Base-by-base conservation (phyloP, 73 alveolate genomes). In the Stentor coeruleus region DNA sequence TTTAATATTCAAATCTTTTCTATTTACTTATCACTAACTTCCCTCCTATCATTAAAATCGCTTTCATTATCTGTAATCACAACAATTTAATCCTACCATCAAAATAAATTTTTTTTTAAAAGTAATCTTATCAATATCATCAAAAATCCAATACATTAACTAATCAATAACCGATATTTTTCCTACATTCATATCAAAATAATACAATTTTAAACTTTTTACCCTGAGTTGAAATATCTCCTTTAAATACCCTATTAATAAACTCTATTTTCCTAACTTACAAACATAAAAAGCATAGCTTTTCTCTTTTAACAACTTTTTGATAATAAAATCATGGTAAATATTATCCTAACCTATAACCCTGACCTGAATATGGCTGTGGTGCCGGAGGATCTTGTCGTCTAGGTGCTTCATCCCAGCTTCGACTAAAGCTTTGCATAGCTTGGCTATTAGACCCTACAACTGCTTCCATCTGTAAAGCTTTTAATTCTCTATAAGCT, bases 61-160 rank as follows among this genome's bases (percentile, higher is more conserved):
- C 91, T 88, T 86, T 93, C 91, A 66, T 91, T 93, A 14, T 93
- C 98, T n/a, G 91, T 88, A 3, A 93, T 81, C 4, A 93, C 90
- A 3, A 89, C 90, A 4, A 92, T 57, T 39, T 91, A 92, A 77
- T 92, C 94, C 41, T 85, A 77, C 39, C 98, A 96, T 93, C 2
- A 98, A 92, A 87, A 97, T 86, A 85, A 97, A 97, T 85, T 97
- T 99, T 0, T 95, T 97, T 20, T 99, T 99, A 72, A 97, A 94
- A 39, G 98, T 93, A 6, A 98, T 97, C 92, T 95, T 55, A 33
- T 30, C 28, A 20, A 49, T 20, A 11, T 6, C 28, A 49, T 49
- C 66, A 20, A 49, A 49, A 6, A 20, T 49, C 20, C 66, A 6
- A 49, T 49, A 49, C 66, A 49, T 49, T 11, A 49, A 49, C 66